Conservation (phyloP, 805 yeast species). For the Debaryomyces maramus region DNA sequence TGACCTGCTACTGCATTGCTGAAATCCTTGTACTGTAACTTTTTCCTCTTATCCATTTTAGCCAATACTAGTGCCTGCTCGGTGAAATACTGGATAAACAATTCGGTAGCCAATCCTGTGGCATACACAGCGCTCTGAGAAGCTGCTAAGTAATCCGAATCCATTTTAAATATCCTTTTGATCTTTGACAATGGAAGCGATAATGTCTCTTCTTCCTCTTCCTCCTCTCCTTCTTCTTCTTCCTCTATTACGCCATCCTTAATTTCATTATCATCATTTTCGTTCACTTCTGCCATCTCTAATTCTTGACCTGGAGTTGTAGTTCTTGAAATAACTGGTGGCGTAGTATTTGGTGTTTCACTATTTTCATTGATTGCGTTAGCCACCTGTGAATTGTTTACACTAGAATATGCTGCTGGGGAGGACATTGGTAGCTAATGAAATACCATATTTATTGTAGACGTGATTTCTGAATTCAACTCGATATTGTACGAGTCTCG, state of each 20-base stretch:
- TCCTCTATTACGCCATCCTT: slow-evolving; percentile 7
- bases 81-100: slow-evolving; percentile 66
- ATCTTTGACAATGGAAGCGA: slow-evolving; percentile 66
- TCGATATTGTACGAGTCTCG: slow-evolving; percentile 1
- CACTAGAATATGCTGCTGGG: slow-evolving; percentile 8
- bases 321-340: slow-evolving; percentile 13
- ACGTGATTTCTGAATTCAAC: background rate
- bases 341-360: slow-evolving; percentile 24
- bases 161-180: slow-evolving; percentile 70
- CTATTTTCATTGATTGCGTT: slow-evolving; percentile 3
- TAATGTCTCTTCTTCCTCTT: slow-evolving; percentile 25
- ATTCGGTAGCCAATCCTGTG: slow-evolving; percentile 74
- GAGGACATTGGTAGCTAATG: slow-evolving; percentile 10
- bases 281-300: slow-evolving; percentile 6
- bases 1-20: slow-evolving; percentile 59
- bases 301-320: slow-evolving; percentile 10
- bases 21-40: slow-evolving; percentile 68
- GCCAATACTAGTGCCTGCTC: slow-evolving; percentile 71
- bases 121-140: slow-evolving; percentile 73
- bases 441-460: background rate
- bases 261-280: slow-evolving; percentile 1
- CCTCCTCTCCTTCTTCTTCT: slow-evolving; percentile 23
- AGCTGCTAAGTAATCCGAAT: slow-evolving; percentile 68
- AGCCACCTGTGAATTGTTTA: slow-evolving; percentile 10
- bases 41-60: slow-evolving; percentile 64